Conservation (phyloP, 202 grass and related monocot species). For the Setaria italica region DNA sequence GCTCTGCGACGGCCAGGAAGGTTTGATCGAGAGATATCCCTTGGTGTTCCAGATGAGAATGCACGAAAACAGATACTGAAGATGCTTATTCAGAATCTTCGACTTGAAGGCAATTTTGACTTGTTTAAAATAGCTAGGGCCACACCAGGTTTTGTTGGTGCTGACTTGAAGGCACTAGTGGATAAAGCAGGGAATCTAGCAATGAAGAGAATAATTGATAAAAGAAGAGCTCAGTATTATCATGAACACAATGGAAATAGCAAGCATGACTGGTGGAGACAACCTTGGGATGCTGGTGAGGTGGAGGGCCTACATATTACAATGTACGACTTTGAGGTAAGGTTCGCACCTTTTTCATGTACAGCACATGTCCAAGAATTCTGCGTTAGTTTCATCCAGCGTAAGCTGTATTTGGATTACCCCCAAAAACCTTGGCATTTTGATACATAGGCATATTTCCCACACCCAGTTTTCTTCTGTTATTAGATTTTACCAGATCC, state of each 20-base stretch:
- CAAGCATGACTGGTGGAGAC: slow-evolving; percentile 81
- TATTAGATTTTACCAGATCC: slow-evolving; percentile 13
- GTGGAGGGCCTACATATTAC: slow-evolving; percentile 75
- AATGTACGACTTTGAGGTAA: slow-evolving; percentile 85
- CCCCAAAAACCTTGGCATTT: background rate
- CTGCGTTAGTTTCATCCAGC: background rate
- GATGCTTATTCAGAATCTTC: slow-evolving; percentile 74
- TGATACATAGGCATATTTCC: background rate
- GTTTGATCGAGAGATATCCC: slow-evolving; percentile 88
- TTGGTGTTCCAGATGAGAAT: slow-evolving; percentile 91
- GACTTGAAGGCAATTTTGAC: slow-evolving; percentile 74
- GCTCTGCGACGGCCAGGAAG: slow-evolving; percentile 86
- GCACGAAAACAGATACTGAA: slow-evolving; percentile 75
- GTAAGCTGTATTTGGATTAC: slow-evolving; percentile 1
- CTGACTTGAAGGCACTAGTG: slow-evolving; percentile 79
- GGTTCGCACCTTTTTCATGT: slow-evolving; percentile 13
- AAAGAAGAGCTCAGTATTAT: slow-evolving; percentile 54
- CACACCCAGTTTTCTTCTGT: background rate
- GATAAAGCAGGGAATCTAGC: slow-evolving; percentile 91
- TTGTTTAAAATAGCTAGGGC: slow-evolving; percentile 84
- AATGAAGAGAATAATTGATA: slow-evolving; percentile 89
- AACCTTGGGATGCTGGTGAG: slow-evolving; percentile 72
- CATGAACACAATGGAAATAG: slow-evolving; percentile 25
- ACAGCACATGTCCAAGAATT: background rate
- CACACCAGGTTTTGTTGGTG: slow-evolving; percentile 93